Conservation (phyloP, 176 grass and related monocot species). For the Oryza glaberrima region DNA sequence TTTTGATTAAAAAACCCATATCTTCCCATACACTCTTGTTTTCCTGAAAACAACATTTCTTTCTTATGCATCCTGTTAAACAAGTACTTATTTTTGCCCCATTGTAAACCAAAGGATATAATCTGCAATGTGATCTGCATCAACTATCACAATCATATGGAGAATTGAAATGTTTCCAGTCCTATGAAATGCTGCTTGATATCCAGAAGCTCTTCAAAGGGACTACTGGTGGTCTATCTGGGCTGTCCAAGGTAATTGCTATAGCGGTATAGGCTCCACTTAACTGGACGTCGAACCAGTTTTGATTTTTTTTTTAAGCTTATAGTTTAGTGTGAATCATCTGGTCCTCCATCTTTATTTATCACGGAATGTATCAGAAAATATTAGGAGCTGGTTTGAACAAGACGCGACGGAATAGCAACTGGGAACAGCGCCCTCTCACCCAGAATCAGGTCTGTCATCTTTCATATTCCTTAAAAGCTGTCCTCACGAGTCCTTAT, state of each 20-base stretch:
- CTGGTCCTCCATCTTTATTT: conserved; percentile 1
- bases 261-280: neutral
- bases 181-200: conserved; percentile 95
- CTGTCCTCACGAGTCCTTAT: conserved; percentile 8
- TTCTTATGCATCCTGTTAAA: conserved; percentile 3
- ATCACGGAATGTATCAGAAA: conserved; percentile 54
- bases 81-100: conserved; percentile 15
- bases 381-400: conserved; percentile 91
- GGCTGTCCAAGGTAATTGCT: conserved; percentile 71
- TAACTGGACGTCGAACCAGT: neutral
- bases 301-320: neutral
- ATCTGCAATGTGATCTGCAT: conserved; percentile 88
- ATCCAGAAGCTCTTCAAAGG: conserved; percentile 94
- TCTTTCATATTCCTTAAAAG: neutral
- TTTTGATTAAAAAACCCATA: conserved; percentile 24
- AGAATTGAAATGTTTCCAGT: conserved; percentile 84
- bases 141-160: conserved; percentile 86
- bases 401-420: conserved; percentile 81
- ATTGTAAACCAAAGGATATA: conserved; percentile 66
- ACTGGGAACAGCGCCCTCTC: conserved; percentile 91
- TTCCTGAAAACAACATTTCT: neutral
- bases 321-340: conserved; percentile 15
- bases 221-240: conserved; percentile 81
- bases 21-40: conserved; percentile 18
- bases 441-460: conserved; percentile 78